Conservation (phyloP, 2,329 filamentous ascomycete species). For the Exophiala lecanii-corni region DNA sequence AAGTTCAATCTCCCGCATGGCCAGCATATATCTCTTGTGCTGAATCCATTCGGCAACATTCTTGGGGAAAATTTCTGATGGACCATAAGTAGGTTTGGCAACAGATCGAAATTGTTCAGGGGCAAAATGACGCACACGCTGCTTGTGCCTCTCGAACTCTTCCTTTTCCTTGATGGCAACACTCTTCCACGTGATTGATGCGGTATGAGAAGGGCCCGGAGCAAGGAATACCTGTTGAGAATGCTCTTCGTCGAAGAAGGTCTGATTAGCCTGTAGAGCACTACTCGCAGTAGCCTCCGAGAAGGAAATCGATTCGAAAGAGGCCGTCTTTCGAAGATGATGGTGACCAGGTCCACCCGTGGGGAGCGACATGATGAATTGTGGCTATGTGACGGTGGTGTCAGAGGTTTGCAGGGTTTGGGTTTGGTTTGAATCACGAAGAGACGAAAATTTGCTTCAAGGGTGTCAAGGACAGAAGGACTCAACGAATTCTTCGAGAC, state of each 20-base stretch:
- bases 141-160: constrained; percentile 17
- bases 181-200: constrained; percentile 22
- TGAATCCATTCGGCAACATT: constrained; percentile 14
- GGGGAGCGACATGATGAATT: no score
- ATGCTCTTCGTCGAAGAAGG: constrained; percentile 6
- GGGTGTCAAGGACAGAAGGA: no score
- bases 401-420: no score
- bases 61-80: constrained; percentile 17
- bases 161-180: constrained; percentile 16
- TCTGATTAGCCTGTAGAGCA: constrained; percentile 6
- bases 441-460: no score
- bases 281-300: constrained; percentile 6
- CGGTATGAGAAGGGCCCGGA: constrained; percentile 11
- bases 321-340: no score
- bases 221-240: neutral
- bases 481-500: no score
- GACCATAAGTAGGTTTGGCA: constrained; percentile 8
- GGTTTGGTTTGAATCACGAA: no score
- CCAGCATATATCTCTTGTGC: constrained; percentile 15
- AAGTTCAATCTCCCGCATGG: constrained; percentile 11
- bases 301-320: neutral
- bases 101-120: constrained; percentile 17
- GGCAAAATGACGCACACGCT: constrained; percentile 18
- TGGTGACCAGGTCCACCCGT: no score
- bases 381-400: no score